Conservation (phyloP, 768 basidiomycete genomes). For the Rhodotorula babjevae region DNA sequence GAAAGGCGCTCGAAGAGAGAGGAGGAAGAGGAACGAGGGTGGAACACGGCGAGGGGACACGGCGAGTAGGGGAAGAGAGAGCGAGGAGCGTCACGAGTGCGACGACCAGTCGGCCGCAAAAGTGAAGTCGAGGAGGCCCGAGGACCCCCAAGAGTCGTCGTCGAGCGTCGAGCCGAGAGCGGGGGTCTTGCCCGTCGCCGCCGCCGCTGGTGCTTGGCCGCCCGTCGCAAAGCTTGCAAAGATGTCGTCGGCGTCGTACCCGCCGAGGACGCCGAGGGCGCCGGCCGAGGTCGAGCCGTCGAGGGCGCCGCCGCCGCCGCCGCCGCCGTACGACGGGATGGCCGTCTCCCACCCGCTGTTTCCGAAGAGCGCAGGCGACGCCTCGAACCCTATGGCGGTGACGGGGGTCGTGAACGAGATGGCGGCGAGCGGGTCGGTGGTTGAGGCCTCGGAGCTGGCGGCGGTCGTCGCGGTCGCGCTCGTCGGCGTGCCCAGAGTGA, state of each 20-base stretch:
- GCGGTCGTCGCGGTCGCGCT: too few relatives aligned
- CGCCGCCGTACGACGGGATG: not conserved
- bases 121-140: not conserved
- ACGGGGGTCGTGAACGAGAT: not conserved
- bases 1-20: not conserved
- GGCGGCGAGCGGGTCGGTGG: not conserved
- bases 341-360: not conserved
- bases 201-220: not conserved
- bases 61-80: not conserved
- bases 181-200: not conserved
- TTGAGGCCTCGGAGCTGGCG: too few relatives aligned
- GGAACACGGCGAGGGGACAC: too few relatives aligned
- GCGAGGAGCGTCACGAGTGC: not conserved
- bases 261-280: too few relatives aligned
- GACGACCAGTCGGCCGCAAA: not conserved
- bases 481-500: slow-evolving; percentile 3
- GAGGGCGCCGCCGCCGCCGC: not conserved
- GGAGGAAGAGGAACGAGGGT: not conserved
- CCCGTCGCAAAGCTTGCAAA: not conserved
- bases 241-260: not conserved
- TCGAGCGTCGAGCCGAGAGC: not conserved
- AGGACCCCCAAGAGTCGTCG: not conserved
- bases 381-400: not conserved
- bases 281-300: not conserved
- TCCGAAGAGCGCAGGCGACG: not conserved